A percentile compares a stretch with the other conserved stretches of the same genome.
phyloP scores from a whole-genome alignment of 2,329 filamentous ascomycete genomes.

The Fusarium sp. region DNA sequence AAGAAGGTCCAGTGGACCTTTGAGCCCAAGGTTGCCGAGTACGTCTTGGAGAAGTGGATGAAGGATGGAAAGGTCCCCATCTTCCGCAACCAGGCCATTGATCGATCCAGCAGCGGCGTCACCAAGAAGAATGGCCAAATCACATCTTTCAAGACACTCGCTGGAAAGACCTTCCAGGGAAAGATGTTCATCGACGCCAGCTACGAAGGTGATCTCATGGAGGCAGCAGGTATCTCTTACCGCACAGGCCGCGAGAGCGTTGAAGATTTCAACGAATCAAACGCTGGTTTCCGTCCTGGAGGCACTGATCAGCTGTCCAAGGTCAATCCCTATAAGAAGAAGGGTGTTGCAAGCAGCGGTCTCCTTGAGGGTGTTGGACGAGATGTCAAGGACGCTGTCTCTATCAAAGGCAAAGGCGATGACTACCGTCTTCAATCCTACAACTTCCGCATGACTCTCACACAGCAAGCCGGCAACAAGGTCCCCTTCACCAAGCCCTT shows the following conservation, averaged over 20 bases:
- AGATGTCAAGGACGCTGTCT: conserved; percentile 12
- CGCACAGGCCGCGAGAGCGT: conserved; percentile 34
- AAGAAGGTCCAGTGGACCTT: conserved; percentile 44
- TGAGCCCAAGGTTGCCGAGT: conserved; percentile 40
- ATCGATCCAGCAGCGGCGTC: conserved; percentile 23
- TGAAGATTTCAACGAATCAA: conserved; percentile 28
- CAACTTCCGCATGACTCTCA: conserved; percentile 39
- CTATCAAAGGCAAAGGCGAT: conserved; percentile 22
- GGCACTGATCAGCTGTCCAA: conserved; percentile 11
- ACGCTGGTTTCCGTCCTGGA: conserved; percentile 27
- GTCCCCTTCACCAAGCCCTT: conserved; percentile 34
- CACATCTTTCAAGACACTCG: conserved; percentile 30
- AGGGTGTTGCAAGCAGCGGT: conserved; percentile 25
- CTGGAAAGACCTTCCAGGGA: conserved; percentile 22
- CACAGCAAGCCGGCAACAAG: conserved; percentile 16
- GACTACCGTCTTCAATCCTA: conserved; percentile 36
- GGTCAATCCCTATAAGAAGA: conserved; percentile 31
- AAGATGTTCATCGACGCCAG: conserved; percentile 44
- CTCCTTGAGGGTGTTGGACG: conserved; percentile 29
- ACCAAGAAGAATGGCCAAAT: conserved; percentile 32
- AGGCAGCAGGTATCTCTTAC: conserved; percentile 34
- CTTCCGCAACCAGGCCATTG: conserved; percentile 35
- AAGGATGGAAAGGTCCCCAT: conserved; percentile 37
- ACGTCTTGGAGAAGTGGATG: conserved; percentile 36
- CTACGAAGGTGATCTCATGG: conserved; percentile 43